A percentile compares a stretch with the other conserved stretches of the same genome.
Evolutionary conservation across 164 flowering plant species (phyloP).

Genomic region (Cinnamomum chago): DNA sequence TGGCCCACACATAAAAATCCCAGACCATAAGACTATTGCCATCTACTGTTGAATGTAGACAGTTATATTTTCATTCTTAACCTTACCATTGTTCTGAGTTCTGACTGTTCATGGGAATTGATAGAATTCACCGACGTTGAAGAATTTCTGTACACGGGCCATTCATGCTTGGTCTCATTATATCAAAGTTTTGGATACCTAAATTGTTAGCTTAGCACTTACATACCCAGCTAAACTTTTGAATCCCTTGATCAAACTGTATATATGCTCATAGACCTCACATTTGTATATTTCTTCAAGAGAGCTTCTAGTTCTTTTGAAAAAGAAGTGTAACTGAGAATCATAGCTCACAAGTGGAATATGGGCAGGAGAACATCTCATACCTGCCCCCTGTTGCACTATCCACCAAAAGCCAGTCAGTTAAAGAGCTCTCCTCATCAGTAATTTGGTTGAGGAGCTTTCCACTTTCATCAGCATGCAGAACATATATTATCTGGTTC

Average conservation of each 20-base stretch:
- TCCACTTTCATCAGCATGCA: slow-evolving; percentile 81
- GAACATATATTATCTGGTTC: slow-evolving; percentile 72
- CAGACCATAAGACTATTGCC: too few species aligned
- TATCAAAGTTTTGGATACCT: neutral
- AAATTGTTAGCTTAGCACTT: neutral
- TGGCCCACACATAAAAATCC: too few species aligned
- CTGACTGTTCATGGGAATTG: too few species aligned
- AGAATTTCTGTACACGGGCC: neutral
- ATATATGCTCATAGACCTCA: neutral
- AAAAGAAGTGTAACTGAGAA: too few species aligned
- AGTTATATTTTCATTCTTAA: too few species aligned
- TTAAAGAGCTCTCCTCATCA: slow-evolving; percentile 60
- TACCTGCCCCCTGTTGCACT: slow-evolving; percentile 91
- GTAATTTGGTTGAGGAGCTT: slow-evolving; percentile 59
- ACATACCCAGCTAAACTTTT: neutral
- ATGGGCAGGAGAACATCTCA: slow-evolving; percentile 14
- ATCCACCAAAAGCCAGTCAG: slow-evolving; percentile 89
- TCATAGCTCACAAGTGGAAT: neutral
- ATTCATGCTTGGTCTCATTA: neutral
- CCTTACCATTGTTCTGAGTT: too few species aligned
- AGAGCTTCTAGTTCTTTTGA: neutral
- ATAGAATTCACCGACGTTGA: neutral
- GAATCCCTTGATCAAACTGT: neutral
- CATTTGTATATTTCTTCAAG: neutral
- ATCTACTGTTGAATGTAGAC: too few species aligned